These are phyloP conservation scores for Babesia ovis DNA, from an alignment of 169 alveolate species.

Conservation along the genomic window DNA sequence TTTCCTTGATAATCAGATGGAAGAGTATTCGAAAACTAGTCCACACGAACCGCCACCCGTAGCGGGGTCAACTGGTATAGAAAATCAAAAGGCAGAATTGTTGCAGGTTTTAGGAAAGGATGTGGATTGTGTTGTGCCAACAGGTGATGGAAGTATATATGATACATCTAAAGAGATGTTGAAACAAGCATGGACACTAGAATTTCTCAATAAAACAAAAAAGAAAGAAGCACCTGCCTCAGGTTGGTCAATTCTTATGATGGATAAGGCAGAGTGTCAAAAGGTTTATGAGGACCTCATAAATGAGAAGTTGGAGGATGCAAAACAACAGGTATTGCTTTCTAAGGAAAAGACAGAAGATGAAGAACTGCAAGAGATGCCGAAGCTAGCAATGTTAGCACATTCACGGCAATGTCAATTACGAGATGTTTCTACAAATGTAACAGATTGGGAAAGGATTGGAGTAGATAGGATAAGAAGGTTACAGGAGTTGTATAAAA, in stretches of 20 bases:
- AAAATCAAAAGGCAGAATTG: constrained; percentile 18
- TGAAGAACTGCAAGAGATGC: constrained; percentile 17
- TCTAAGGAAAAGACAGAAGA: background rate
- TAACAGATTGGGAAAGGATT: constrained; percentile 35
- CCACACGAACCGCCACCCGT: constrained; percentile 57
- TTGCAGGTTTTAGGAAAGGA: constrained; percentile 27
- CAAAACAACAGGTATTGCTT: constrained; percentile 2
- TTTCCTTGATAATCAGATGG: background rate
- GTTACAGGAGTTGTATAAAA: constrained; percentile 1
- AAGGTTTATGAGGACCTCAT: constrained; percentile 24
- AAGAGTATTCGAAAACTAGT: constrained; percentile 12
- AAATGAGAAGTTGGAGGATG: constrained; percentile 19
- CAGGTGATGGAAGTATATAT: constrained; percentile 6
- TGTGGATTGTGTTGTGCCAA: background rate
- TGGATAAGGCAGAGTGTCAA: constrained; percentile 13
- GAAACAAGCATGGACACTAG: constrained; percentile 32
- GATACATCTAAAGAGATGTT: constrained; percentile 38
- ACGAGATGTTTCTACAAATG: constrained; percentile 7
- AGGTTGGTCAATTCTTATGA: constrained; percentile 16
- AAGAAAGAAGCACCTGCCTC: constrained; percentile 14
- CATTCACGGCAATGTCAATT: constrained; percentile 28
- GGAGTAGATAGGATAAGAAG: constrained; percentile 18
- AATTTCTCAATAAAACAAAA: constrained; percentile 15
- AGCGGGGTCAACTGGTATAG: constrained; percentile 8
- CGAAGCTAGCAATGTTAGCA: constrained; percentile 33